These are phyloP conservation scores for Leishmania tarentolae DNA, from an alignment of 208 protist species.

Conservation along the genomic window DNA sequence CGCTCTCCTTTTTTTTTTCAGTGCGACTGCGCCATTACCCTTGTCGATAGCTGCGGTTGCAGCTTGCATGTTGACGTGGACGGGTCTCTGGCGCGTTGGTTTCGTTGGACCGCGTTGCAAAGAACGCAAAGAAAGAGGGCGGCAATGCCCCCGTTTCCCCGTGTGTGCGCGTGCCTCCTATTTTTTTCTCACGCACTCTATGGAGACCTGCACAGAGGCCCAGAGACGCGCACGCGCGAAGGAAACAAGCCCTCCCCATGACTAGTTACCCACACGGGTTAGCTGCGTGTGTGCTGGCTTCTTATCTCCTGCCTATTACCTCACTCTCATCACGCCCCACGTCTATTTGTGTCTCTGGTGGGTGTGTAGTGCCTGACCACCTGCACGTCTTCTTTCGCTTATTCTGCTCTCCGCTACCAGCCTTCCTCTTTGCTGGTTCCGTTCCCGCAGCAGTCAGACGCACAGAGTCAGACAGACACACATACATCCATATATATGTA, in stretches of 20 bases:
- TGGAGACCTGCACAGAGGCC: not conserved
- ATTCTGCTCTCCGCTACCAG: not conserved
- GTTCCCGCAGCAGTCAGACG: not conserved
- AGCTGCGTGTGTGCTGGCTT: not conserved
- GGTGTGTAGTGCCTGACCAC: not conserved
- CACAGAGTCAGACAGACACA: not conserved
- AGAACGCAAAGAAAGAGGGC: not conserved
- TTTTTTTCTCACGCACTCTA: not conserved
- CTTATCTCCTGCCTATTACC: not conserved
- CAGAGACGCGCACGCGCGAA: not conserved
- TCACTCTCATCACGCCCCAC: not conserved
- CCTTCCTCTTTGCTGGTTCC: not conserved
- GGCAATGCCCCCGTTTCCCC: not conserved
- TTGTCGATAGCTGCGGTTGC: not conserved
- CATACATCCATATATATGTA: no score
- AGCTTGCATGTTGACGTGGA: not conserved
- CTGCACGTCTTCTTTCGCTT: not conserved
- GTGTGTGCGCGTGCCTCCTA: not conserved
- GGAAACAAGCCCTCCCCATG: not conserved
- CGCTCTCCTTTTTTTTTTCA: not conserved
- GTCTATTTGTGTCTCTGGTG: not conserved
- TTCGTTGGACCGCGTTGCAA: not conserved
- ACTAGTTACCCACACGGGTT: not conserved
- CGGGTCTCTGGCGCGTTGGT: not conserved
- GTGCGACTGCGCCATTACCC: not conserved